Percentiles rank a stretch among this genome's conserved stretches.
Conservation (phyloP, 345 rosid species). For the Bruguiera gymnorhiza region DNA sequence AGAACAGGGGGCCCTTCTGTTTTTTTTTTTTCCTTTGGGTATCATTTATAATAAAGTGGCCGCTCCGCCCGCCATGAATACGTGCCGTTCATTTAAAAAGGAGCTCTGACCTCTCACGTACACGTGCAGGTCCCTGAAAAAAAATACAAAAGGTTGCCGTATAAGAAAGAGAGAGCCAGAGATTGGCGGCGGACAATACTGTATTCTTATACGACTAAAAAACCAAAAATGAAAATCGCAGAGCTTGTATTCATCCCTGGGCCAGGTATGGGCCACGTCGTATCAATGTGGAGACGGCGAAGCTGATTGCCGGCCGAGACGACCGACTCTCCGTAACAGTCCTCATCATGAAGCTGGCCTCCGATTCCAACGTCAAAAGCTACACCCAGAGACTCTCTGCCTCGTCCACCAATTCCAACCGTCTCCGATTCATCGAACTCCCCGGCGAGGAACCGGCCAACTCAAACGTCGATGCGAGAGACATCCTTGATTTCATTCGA, state of each 20-base stretch:
- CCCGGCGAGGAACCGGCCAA: not conserved
- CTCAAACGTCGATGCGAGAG: not conserved
- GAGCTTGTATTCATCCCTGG: conserved; percentile 9
- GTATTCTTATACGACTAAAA: not conserved
- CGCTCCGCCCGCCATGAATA: no score
- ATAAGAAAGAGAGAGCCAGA: no score
- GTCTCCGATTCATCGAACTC: not conserved
- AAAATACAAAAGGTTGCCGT: no score
- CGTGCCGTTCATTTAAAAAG: no score
- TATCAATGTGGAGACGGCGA: conserved; percentile 7
- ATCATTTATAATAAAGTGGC: no score
- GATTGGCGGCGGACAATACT: no score
- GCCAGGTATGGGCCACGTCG: conserved; percentile 17
- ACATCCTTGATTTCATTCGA: not conserved
- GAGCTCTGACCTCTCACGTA: no score
- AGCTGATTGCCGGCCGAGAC: not conserved
- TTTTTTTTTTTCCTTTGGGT: no score
- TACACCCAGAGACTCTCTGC: not conserved
- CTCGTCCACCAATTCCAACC: not conserved
- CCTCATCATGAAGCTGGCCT: not conserved
- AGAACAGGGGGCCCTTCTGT: no score
- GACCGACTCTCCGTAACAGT: conserved; percentile 12
- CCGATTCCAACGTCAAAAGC: not conserved
- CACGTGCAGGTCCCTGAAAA: no score
- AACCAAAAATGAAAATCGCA: not conserved